Evolutionary conservation across 2,329 filamentous ascomycete species (phyloP), one percentile per base, ranked within the genome.

Genomic region (Penicillium freii): DNA sequence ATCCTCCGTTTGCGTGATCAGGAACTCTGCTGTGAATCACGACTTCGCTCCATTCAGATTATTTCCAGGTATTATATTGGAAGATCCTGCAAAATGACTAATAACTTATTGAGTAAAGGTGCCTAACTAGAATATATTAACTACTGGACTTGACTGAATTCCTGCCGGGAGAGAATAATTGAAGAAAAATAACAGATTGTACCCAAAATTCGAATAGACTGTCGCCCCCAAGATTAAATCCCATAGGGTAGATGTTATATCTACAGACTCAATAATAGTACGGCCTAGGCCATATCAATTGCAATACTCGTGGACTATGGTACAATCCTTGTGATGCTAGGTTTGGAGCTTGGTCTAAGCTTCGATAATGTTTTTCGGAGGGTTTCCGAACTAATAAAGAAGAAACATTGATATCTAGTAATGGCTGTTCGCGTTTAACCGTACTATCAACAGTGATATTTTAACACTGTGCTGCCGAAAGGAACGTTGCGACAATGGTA

Each of bases 1-100:
- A 59, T 62, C 57, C 57, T 60, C 62, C 62, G 62, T 54, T 65
- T 11, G 62, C 62, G 62, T 65, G 61, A 65, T 62, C 54, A 38
- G 5, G 3, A 8, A 8, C 10, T 27, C 2, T 27, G 4, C 15
- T 8, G 8, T n/a, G 4, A 27, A 29, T 29, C 17, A 27, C 42
- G 3, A 44, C 4, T 44, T n/a, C 23, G n/a, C 23, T 17, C 6
- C 21, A 2, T 4, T 6, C 9, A n/a, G 5, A 19, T 11, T 27
- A 42, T 15, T 29, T 2, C 2, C 11, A 13, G 4, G 9, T 19
- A 17, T 25, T 4, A 15, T 11, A 23, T 25, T 25, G 13, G 0
- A 6, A 44, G 4, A 10, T 13, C 1, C 25, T 13, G 3, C 6
- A 23, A 15, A 15, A 15, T 21, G 5, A 21, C 19, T 19, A n/a